A percentile compares a stretch with the other conserved stretches of the same genome.
Evolutionary conservation across 768 basidiomycete species (phyloP).

Genomic region (Hydnum rufescens): DNA sequence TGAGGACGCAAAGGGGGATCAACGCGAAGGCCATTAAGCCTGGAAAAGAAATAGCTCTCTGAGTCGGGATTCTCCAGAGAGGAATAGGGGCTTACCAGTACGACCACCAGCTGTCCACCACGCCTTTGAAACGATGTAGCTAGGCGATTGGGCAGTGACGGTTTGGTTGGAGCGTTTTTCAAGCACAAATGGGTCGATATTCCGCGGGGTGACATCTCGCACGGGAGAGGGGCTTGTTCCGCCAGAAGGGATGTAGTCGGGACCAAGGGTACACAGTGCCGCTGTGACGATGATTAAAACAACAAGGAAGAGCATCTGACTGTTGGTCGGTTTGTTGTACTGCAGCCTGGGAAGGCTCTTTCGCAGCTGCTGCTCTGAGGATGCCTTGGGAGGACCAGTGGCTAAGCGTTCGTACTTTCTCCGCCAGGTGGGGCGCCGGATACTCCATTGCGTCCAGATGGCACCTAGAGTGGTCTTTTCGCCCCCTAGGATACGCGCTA

Average conservation of each 20-base stretch:
- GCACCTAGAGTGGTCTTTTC: conserved; percentile 23
- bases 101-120: conserved; percentile 55
- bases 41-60: background rate
- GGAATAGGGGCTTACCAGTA: conserved; percentile 22
- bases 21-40: conserved; percentile 46
- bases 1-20: conserved; percentile 45
- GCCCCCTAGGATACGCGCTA: conserved; percentile 24
- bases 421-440: conserved; percentile 35
- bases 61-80: background rate
- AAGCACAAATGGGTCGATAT: no score
- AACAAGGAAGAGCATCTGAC: conserved; percentile 18
- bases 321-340: conserved; percentile 46
- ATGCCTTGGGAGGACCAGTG: no score
- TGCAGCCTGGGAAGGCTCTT: conserved; percentile 21
- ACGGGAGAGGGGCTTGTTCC: conserved; percentile 12
- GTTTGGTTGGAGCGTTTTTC: no score
- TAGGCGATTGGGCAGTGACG: conserved; percentile 25
- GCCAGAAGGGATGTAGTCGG: conserved; percentile 44
- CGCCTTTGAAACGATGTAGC: conserved; percentile 42
- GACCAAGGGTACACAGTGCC: conserved; percentile 34
- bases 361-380: conserved; percentile 24
- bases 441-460: conserved; percentile 35
- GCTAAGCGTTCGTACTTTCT: conserved; percentile 7
- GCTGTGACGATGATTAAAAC: conserved; percentile 8
- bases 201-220: conserved; percentile 14